Evolutionary conservation across 2,329 filamentous ascomycete species (phyloP), one percentile per base, ranked within the genome.

Genomic region (Metarhizium album): DNA sequence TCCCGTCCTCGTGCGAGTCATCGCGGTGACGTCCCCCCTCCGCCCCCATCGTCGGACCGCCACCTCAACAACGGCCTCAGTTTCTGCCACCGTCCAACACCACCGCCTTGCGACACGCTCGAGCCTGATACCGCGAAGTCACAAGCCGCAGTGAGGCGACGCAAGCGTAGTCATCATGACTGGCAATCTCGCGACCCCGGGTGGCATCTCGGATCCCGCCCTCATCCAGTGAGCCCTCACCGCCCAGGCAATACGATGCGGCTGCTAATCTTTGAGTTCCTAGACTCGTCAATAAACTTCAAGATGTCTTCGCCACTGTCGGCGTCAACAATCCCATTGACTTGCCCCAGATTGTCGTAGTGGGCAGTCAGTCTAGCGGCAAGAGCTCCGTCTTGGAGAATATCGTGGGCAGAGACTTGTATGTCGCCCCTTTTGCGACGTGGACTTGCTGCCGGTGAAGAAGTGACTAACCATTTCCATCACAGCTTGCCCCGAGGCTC

Each of bases 241-340:
- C 48, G 51, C 54, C n/a, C 20, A 23, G 42, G 42, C 16, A 9
- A 11, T 29, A 29, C 27, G 27, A 29, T 29, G 38, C 5, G 11
- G 22, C 20, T 47, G 45, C 54, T 58, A 48, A 58, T 14, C 22
- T 13, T 43, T 11, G 16, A 6, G 16, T 40, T 20, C 27, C 50
- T 61, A 84, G 81, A 64, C 86, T 97, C 61, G 93, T 98, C 68
- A 98, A 98, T 78, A 97, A 95, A 77, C 84, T 98, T 46, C 93
- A 98, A 70, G 93, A 98, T 88, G 93, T 98, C 61, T 98, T 98
- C 68, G 86, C 91, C 55, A 97, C 93, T 42, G 93, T 98, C 61
- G 93, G 93, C 61, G 93, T 97, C 64, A 93, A 95, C 80, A 98
- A 98, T 72, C 93, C 93, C 55, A 98, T 98, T 77, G 93, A 98